phyloP scores from a whole-genome alignment of 1,284 basidiomycete genomes.

The Cutaneotrichosporon daszewskae region DNA sequence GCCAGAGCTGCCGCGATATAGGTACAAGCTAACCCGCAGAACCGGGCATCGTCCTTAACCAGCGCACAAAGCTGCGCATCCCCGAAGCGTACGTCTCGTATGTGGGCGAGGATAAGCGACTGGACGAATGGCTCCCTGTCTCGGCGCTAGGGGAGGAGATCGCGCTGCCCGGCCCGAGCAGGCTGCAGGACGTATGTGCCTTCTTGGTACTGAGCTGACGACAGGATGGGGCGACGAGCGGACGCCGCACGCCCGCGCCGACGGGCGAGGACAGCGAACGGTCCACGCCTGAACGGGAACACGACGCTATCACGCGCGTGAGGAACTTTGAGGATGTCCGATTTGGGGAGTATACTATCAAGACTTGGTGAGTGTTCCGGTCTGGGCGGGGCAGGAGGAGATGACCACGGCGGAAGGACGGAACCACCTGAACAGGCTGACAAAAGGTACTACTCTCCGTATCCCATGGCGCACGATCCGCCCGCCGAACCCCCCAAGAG shows the following conservation, averaged over 20 bases:
- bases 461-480: constrained; percentile 56
- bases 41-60: constrained; percentile 24
- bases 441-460: constrained; percentile 84
- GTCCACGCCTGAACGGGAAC: constrained; percentile 38
- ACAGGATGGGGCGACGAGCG: not conserved
- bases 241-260: not conserved
- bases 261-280: not conserved
- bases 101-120: constrained; percentile 57
- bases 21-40: constrained; percentile 23
- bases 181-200: not conserved
- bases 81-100: constrained; percentile 38
- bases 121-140: constrained; percentile 67
- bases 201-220: not conserved
- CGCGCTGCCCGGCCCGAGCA: constrained; percentile 7
- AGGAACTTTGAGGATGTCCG: constrained; percentile 47
- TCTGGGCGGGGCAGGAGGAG: not conserved
- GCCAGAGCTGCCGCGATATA: not conserved
- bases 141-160: constrained; percentile 23
- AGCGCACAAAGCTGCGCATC: constrained; percentile 15
- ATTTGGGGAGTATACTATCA: constrained; percentile 42
- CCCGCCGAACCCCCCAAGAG: not conserved
- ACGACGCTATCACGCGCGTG: constrained; percentile 38
- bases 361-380: constrained; percentile 43
- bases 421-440: no score
- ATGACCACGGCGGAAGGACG: not conserved